Base-by-base conservation (phyloP, 2,329 filamentous ascomycete species). In the Sclerotinia glacialis region DNA sequence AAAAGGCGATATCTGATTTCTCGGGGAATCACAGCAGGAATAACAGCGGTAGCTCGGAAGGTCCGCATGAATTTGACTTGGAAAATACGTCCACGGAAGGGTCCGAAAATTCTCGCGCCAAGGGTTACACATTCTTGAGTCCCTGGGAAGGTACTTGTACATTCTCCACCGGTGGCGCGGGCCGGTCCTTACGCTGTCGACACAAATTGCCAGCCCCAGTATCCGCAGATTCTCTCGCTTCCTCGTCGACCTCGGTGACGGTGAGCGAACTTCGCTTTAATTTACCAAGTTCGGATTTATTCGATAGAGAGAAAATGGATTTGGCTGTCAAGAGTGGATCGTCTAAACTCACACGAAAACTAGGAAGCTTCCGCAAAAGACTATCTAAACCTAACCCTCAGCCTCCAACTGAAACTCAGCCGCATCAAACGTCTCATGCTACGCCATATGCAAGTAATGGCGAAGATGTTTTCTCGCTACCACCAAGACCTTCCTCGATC, bases 231-330 rank as follows among this genome's bases (percentile, higher is more conserved):
- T 67, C 67, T 60, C 50, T 47, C 14, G 12, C 56, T 42, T 46
- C 56, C n/a, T 54, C 64, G 9, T 55, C 68, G 21, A 61, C 54
- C 9, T 69, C 74, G 18, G 71, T 70, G 31, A 66, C 64, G 1
- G 85, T 96, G 34, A 96, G 92, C 77, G 94, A 97, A 77, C 81
- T 98, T 67, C 87, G 93, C 23, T 97, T 97, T 82, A 97, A 96
- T 76, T 84, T 97, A 0, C 93, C 92, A 1, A 85, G 83, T 59
- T 76, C 79, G 21, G 81, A 85, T 42, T 66, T 85, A 3, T 80
- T 85, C 56, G 74, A 65, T 31, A 56, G 16, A 26, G 42, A 49
- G 16, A 66, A 63, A n/a, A 37, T 66, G 56, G 60, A 63, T 23
- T 61, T 31, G 12, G 64, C 58, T 28, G 58, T 67, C 26, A 58